Conservation (phyloP, 2,329 filamentous ascomycete genomes). For the Fusarium lateritium region DNA sequence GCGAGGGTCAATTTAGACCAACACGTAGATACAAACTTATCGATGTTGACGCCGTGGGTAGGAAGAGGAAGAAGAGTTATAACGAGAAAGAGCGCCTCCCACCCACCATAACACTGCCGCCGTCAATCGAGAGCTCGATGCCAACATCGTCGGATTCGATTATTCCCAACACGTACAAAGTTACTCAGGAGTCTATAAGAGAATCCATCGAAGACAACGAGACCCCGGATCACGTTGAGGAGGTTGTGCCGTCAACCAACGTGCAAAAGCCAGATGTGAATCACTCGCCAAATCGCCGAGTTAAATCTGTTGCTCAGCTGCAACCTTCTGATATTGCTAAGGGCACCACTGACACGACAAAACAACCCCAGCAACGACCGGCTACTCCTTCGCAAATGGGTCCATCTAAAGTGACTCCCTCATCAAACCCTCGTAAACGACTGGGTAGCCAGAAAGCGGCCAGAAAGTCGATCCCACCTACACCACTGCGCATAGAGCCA, state of each 20-base stretch:
- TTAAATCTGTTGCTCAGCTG: not conserved
- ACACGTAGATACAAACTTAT: constrained; percentile 48
- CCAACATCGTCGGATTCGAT: constrained; percentile 51
- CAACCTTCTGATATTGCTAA: not conserved
- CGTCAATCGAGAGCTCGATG: constrained; percentile 45
- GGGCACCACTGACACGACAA: not conserved
- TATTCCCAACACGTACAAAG: constrained; percentile 48
- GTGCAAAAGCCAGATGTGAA: constrained; percentile 9
- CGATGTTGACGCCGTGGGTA: constrained; percentile 34
- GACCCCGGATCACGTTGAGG: constrained; percentile 7
- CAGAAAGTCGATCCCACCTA: not conserved
- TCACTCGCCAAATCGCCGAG: not conserved
- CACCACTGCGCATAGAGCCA: constrained; percentile 22
- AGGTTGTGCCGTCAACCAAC: constrained; percentile 26
- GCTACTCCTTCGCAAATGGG: not conserved
- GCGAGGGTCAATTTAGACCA: constrained; percentile 35
- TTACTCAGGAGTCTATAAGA: constrained; percentile 40
- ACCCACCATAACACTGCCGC: constrained; percentile 44
- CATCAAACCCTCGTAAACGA: not conserved
- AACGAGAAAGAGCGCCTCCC: constrained; percentile 41
- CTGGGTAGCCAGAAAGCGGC: not conserved
- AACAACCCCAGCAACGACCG: not conserved
- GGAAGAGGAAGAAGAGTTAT: constrained; percentile 28
- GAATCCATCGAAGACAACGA: constrained; percentile 43
- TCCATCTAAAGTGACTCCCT: not conserved